Percentiles rank a stretch among this genome's conserved stretches.
phyloP scores from a whole-genome alignment of 2,329 filamentous ascomycete species.

The Aspergillus sp. region DNA sequence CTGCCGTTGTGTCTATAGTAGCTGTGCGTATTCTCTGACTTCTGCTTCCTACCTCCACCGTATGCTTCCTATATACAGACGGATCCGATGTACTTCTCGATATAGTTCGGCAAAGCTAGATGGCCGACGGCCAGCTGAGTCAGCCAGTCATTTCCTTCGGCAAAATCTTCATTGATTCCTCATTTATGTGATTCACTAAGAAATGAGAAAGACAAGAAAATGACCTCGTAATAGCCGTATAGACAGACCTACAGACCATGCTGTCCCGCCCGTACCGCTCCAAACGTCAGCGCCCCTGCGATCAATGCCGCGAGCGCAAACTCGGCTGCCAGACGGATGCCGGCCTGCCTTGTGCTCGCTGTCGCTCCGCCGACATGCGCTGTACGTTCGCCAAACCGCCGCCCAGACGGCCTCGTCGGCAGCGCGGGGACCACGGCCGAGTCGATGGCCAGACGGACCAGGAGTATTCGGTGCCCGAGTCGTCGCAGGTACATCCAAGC shows the following conservation, averaged over 20 bases:
- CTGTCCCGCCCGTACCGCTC: constrained; percentile 24
- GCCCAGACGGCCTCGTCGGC: constrained; percentile 14
- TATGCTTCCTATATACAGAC: no score
- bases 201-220: neutral
- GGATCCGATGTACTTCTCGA: neutral
- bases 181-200: neutral
- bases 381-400: constrained; percentile 19
- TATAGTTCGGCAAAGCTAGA: neutral
- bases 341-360: constrained; percentile 18
- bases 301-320: constrained; percentile 26
- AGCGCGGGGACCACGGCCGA: neutral
- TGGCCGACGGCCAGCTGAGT: neutral
- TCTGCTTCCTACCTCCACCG: neutral
- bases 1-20: neutral
- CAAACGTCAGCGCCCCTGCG: constrained; percentile 26
- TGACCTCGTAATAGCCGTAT: neutral
- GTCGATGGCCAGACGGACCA: neutral
- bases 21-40: neutral
- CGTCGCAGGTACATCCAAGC: neutral
- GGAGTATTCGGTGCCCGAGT: neutral
- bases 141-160: neutral
- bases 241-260: constrained; percentile 3
- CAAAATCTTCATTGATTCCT: neutral
- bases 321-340: constrained; percentile 20
- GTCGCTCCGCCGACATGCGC: constrained; percentile 15